Conservation (phyloP, 2,329 filamentous ascomycete species). For the Coniochaeta sp. region DNA sequence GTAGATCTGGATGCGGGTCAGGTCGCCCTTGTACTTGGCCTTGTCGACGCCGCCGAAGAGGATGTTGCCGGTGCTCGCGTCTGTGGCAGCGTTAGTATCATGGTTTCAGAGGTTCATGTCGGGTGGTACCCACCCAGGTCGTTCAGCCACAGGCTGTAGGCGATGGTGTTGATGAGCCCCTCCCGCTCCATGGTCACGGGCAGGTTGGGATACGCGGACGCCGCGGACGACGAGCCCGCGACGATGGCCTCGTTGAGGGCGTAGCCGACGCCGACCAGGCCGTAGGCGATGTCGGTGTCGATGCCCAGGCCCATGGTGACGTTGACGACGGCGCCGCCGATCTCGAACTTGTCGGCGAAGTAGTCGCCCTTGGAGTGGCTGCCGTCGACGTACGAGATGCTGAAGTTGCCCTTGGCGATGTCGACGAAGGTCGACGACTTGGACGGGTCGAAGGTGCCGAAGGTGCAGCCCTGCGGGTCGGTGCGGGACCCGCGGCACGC, state of each 20-base stretch:
- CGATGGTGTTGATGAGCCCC: constrained; percentile 56
- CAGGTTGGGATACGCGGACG: constrained; percentile 45
- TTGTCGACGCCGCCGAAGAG: constrained; percentile 78
- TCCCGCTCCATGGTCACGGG: constrained; percentile 57
- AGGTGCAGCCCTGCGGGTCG: constrained; percentile 12
- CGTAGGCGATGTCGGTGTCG: constrained; percentile 46
- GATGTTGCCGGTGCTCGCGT: constrained; percentile 59
- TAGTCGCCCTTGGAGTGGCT: constrained; percentile 51
- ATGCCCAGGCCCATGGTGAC: constrained; percentile 52
- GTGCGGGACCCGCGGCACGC: constrained; percentile 2
- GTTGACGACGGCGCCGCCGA: constrained; percentile 46
- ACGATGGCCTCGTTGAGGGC: constrained; percentile 44
- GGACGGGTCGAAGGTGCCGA: constrained; percentile 26
- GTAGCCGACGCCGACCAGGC: constrained; percentile 56
- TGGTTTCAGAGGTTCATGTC: background rate
- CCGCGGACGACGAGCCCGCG: constrained; percentile 14
- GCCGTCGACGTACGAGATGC: constrained; percentile 56
- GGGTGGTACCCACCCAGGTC: constrained; percentile 30
- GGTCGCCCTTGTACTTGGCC: constrained; percentile 59
- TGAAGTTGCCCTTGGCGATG: constrained; percentile 36
- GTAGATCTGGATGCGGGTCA: constrained; percentile 55
- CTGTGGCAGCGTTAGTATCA: constrained; percentile 16
- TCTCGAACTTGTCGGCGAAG: constrained; percentile 47
- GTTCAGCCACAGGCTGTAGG: constrained; percentile 66
- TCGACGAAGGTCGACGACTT: constrained; percentile 39